Conservation (phyloP, 2,329 filamentous ascomycete species). For the Pyrenophora tritici-repentis region DNA sequence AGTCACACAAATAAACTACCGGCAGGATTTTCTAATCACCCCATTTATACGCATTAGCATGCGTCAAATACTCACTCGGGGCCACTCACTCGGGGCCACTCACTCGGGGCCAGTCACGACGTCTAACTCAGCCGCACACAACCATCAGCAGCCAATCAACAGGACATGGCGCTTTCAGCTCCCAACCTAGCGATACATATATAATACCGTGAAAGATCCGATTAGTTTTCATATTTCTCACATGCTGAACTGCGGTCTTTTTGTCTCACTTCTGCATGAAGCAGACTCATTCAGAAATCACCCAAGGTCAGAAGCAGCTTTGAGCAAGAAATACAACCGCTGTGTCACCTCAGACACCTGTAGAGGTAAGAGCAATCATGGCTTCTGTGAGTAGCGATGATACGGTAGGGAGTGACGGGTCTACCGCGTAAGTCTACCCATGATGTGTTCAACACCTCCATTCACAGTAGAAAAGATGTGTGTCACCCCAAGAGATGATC, state of each 20-base stretch:
- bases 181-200: slow-evolving; percentile 14
- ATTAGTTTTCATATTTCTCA: not conserved
- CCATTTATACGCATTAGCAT: not conserved
- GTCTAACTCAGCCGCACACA: slow-evolving; percentile 16
- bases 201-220: not conserved
- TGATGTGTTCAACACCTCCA: too few species aligned
- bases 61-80: not conserved
- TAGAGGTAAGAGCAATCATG: slow-evolving; percentile 20
- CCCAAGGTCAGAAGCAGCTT: not conserved
- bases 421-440: too few species aligned
- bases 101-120: not conserved
- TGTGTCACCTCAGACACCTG: not conserved
- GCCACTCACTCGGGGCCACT: slow-evolving; percentile 2
- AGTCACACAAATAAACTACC: not conserved
- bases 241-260: not conserved
- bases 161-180: slow-evolving; percentile 8
- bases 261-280: not conserved
- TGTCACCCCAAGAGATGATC: slow-evolving; percentile 64
- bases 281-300: too few species aligned
- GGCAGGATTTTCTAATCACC: not conserved
- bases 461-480: too few species aligned
- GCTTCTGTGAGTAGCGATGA: slow-evolving; percentile 24
- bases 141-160: slow-evolving; percentile 12
- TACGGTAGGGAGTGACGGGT: slow-evolving; percentile 6
- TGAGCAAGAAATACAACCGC: not conserved